Evolutionary conservation across 768 basidiomycete genomes (phyloP), one percentile per base, ranked within the genome.

Genomic region (Tulasnella sp.): DNA sequence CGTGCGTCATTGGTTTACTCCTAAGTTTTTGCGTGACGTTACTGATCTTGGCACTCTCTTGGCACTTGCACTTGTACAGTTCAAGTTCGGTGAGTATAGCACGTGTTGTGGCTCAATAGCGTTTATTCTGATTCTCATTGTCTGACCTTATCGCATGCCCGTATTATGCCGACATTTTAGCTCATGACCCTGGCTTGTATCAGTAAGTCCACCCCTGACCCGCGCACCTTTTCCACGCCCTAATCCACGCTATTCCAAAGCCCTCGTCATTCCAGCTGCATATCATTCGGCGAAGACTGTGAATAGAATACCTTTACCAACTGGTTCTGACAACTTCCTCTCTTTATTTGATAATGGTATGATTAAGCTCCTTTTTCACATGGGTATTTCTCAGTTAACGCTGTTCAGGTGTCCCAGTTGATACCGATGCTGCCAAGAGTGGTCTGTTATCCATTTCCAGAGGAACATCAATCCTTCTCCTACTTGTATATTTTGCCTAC

Each of bases 211-310:
- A 37, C 20, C 22, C 10, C 10, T 28, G 34, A 53, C 12, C 22
- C 10, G 22, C 31, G 0, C 24, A 12, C 34, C 41, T 29, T 15
- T 31, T 54, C 20, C 16, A 16, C 39, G n/a, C 35, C 37, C 46
- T 50, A 39, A 39, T 53, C 29, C 50, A 31, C 45, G 53, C 52
- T 19, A 37, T 32, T 28, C 19, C 41, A 10, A 39, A 72, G 83
- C 88, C 34, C 76, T 95, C 33, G 80, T 93, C 58, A 85, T 93
- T 53, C 90, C 90, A 28, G 90, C 91, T 33, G 90, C 90, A 3
- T 93, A 87, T 58, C 71, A 76, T 57, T 48, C 60, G 24, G 56
- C 56, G 7, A 58, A 56, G 37, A 29, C 37, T n/a, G 47, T 28
- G 28, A 41, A 34, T 3, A 28, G 35, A 7, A 37, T 37, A 12